A percentile compares a stretch with the other conserved stretches of the same genome.
phyloP scores from a whole-genome alignment of 23 red algal genomes.

The Agarophyton chilense region DNA sequence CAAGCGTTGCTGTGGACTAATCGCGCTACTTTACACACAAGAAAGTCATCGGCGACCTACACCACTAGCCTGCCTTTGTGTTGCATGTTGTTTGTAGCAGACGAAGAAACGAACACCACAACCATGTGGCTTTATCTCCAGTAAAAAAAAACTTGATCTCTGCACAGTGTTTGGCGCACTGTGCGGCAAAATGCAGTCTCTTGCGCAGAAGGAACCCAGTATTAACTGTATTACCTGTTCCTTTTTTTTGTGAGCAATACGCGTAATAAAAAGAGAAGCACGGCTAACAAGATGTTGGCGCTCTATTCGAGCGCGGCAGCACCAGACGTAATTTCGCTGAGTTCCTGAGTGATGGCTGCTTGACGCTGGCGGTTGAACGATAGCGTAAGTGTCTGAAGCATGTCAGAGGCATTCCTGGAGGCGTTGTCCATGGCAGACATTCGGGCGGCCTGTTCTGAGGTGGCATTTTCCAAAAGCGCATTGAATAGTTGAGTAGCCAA shows the following conservation, averaged over 20 bases:
- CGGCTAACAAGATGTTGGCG: background rate
- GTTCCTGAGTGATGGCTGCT: slow-evolving; percentile 93
- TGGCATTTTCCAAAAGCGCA: slow-evolving; percentile 92
- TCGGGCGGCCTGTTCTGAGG: slow-evolving; percentile 93
- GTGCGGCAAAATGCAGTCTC: too few species aligned
- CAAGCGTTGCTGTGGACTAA: background rate
- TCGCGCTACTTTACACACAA: background rate
- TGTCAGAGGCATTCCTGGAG: slow-evolving; percentile 86
- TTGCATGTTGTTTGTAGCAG: background rate
- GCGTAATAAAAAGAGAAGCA: background rate
- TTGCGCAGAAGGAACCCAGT: too few species aligned
- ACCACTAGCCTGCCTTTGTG: background rate
- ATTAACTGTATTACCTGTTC: background rate
- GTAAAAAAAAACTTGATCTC: slow-evolving; percentile 5
- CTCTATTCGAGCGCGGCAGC: slow-evolving; percentile 72
- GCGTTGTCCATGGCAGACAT: slow-evolving; percentile 98
- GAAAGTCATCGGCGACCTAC: background rate
- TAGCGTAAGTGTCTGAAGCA: slow-evolving; percentile 90
- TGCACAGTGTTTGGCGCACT: background rate
- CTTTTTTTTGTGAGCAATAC: background rate
- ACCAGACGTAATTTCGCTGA: slow-evolving; percentile 94
- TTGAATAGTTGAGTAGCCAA: slow-evolving; percentile 92
- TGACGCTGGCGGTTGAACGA: slow-evolving; percentile 95
- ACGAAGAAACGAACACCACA: background rate
- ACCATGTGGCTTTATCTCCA: background rate